Evolutionary conservation across 129 eudicot species (phyloP), one percentile per base, ranked within the genome.

Genomic region (Centrapalus pauciflorus): DNA sequence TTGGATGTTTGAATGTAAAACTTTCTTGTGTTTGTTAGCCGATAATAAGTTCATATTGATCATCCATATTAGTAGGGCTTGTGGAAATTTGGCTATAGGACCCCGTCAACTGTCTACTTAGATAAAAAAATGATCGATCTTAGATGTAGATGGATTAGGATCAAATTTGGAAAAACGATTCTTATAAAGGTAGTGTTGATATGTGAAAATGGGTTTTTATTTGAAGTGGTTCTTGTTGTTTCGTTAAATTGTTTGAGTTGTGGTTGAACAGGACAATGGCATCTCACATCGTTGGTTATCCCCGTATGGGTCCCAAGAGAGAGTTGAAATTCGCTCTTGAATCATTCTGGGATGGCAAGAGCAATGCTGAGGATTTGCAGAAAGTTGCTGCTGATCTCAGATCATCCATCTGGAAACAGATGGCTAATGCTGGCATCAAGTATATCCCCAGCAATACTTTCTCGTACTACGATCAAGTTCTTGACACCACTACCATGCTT

Each of bases 301-400:
- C 98, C 63, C 98, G 96, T 54, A 88, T 93, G 98, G 98, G 98
- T 26, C 96, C 98, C 37, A 93, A 93, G 84, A 93, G 99, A 84
- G 99, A 93, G 87, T 82, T 93, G 60, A 93, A 93, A 72, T 93
- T 93, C 66, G 99, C 99, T 72, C 81, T 93, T 35, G 99, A 93
- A 61, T 93, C 99, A 0, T 93, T 93, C 84, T 93, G 99, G 99
- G 99, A 93, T 89, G 89, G 89, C 16, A 93, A 93, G 93, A 86
- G 86, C 83, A 86, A 66, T 46, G 96, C 99, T 16, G 96, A 86
- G 81, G 99, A 93, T 28, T 77, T 93, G 86, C 81, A 89, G 46
- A 84, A 90, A 67, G 99, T 93, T 57, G 72, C 99, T 8, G 83
- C 95, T 45, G 95, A 89, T 78, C 93, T 93, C 74, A 86, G 99